Evolutionary conservation across 2,329 filamentous ascomycete genomes (phyloP), one percentile per base, ranked within the genome.

Genomic region (Trichoderma aggressivum): DNA sequence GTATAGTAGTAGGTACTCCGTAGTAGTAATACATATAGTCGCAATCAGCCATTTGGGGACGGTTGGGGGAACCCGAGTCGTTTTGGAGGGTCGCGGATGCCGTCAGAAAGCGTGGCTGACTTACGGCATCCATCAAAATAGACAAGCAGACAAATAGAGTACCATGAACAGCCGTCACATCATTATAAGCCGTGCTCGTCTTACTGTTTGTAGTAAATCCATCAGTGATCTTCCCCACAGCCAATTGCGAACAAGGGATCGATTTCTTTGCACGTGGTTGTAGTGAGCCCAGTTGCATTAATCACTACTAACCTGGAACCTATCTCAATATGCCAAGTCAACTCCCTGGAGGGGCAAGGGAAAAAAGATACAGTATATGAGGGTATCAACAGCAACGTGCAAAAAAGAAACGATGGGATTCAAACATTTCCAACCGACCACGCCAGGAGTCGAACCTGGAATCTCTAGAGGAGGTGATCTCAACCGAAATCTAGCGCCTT

Each of bases 391-490:
- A 34, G 32, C 21, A 47, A n/a, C n/a, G n/a, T n/a, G n/a, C n/a
- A 61, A 72, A 39, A 69, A 73, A 64, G 74, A 56, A 61, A 30
- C 16, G 18, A n/a, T 28, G 26, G 18, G 16, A 71, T 43, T 70
- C 55, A 34, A 53, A 55, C 39, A 26, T 62, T 60, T 56, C 43
- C 3, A 28, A 53, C 55, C 79, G 81, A 82, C 80, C 81, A 80
- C 81, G 79, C 79, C 80, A 82, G 81, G 81, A 82, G 77, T 82
- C 80, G 80, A 81, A 81, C 80, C 81, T 82, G 80, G 79, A 82
- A 81, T 81, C 81, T 82, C 79, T 79, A 82, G 80, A 82, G 81
- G 32, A 43, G 24, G 76, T 72, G 71, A 69, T 75, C 71, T 36
- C 43, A 72, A 76, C 81, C 80, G 81, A 82, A 82, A 82, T 82